Base-by-base conservation (phyloP, 108 stramenopile species). In the Seminavis robusta region DNA sequence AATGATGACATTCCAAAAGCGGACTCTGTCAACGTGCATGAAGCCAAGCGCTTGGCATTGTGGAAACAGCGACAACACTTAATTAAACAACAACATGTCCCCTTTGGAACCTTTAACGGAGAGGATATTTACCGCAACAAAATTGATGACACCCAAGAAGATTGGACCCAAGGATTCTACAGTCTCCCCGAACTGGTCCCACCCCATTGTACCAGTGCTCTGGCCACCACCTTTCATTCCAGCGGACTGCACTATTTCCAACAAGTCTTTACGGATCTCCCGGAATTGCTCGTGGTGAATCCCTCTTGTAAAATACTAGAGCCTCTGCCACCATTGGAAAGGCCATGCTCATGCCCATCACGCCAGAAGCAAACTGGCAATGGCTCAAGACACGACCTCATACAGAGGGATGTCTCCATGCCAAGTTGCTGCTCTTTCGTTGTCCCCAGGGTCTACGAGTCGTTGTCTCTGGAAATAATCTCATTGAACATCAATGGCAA, bases 71-170 rank as follows among this genome's bases (percentile, higher is more conserved):
- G n/a, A n/a, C n/a, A n/a, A n/a, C n/a, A n/a, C n/a, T n/a, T n/a
- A n/a, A n/a, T n/a, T n/a, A n/a, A n/a, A n/a, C n/a, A n/a, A n/a
- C n/a, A n/a, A n/a, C n/a, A n/a, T n/a, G n/a, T 58, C 20, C 57
- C 57, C 10, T 33, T 58, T 30, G 57, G 57, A 17, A 33, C 1
- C 17, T 58, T 58, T 48, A 5, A 39, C 24, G 57, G 57, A 8
- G 9, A 21, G 31, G 47, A 15, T 6, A 19, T 58, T 19, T 58
- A 16, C 33, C 57, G 57, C n/a, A 58, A 58, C 39, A 21, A 16
- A 9, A 43, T 58, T 16, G n/a, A n/a, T n/a, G 13, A 58, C 1
- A 15, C 16, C 11, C 15, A 32, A 15, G 57, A 58, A 47, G n/a
- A n/a, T 16, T 21, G 45, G 8, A 7, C 29, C 7, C 44, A 58